Evolutionary conservation across 2,329 filamentous ascomycete species (phyloP).

Genomic region (Botrytis tulipae): DNA sequence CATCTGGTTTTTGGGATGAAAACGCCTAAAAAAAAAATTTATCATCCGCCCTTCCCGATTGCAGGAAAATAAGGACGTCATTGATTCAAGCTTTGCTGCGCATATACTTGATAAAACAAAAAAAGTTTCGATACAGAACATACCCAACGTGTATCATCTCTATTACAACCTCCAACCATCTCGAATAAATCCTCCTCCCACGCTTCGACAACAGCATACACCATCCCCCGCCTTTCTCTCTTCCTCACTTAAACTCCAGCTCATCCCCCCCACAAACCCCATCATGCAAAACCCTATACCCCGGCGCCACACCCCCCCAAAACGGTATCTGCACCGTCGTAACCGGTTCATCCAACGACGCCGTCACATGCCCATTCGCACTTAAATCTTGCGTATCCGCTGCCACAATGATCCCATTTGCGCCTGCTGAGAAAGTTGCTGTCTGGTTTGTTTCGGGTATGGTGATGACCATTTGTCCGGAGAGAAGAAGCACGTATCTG

Average conservation of each 20-base stretch:
- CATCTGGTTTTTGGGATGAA: neutral
- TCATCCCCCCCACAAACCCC: neutral
- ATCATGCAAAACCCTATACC: neutral
- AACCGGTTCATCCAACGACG: neutral
- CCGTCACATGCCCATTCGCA: neutral
- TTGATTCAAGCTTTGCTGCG: neutral
- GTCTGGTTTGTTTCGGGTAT: neutral
- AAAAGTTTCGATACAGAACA: neutral
- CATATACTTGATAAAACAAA: neutral
- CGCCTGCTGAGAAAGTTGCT: neutral
- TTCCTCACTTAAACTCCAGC: neutral
- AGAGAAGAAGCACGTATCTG: neutral
- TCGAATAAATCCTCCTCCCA: accelerated
- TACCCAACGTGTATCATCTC: neutral
- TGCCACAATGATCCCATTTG: neutral
- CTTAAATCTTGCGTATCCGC: neutral
- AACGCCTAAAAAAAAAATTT: neutral
- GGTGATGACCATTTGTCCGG: neutral
- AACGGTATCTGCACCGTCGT: neutral
- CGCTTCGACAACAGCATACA: accelerated
- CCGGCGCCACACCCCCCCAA: neutral
- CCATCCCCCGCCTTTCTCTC: too few species aligned
- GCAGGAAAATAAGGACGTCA: neutral
- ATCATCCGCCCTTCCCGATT: neutral
- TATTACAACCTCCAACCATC: too few species aligned